Base-by-base conservation (phyloP, 208 protist genomes). In the Acanthamoeba royreba region DNA sequence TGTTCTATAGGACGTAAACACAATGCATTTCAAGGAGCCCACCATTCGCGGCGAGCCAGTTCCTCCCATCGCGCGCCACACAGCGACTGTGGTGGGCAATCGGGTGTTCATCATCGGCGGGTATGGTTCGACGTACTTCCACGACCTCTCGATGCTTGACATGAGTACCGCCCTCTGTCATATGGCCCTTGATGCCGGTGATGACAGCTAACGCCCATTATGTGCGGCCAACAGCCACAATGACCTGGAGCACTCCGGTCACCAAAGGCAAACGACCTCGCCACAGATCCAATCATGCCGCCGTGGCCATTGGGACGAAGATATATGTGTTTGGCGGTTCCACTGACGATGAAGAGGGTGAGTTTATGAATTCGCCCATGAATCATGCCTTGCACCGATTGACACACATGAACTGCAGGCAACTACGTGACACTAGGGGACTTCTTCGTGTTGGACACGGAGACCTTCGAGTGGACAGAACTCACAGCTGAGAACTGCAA, bases 321-420 rank as follows among this genome's bases (percentile, higher is more conserved):
- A 88, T 96, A 0, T 96, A 94, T 69, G 83, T 96, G 22, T 95
- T 93, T 38, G 95, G 95, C 13, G 95, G 95, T 22, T 94, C 94
- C 28, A 92, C 91, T n/a, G 79, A 87, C 45, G 79, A 61, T n/a
- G 79, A 87, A 15, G 79, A 90, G 52, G 53, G 53, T 63, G 13
- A 17, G 53, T 5, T 2, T n/a, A 15, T 33, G 5, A 22, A n/a
- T 13, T 2, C 2, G 13, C 53, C 5, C n/a, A n/a, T n/a, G n/a
- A n/a, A n/a, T n/a, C n/a, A n/a, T 63, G 4, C 25, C 2, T 63
- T 15, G 53, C 11, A 13, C 13, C 5, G 4, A 2, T 63, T n/a
- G 5, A 25, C n/a, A n/a, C n/a, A n/a, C n/a, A n/a, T n/a, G n/a
- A n/a, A n/a, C n/a, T 63, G 11, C 11, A 63, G 91, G 85, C 81